Evolutionary conservation across 192 early-diverging fungal genomes (phyloP).

Genomic region (Rhizophagus clarus): DNA sequence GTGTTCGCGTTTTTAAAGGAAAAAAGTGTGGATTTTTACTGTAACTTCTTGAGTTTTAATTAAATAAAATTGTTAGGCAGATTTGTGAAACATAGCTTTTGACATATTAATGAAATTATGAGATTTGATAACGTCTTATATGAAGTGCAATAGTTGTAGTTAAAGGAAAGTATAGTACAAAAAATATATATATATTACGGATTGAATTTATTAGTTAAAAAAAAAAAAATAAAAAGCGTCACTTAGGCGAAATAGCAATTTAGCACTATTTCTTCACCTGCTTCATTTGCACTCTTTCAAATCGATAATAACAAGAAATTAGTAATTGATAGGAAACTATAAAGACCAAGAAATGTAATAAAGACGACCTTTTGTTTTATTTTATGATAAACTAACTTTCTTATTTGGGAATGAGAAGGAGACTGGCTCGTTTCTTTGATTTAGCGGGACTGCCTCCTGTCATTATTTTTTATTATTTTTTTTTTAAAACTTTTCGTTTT

Average conservation of each 20-base stretch:
- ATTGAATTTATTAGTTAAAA: neutral
- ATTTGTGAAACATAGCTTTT: no score
- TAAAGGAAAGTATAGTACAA: no score
- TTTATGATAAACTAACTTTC: no score
- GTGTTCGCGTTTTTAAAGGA: no score
- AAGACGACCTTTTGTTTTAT: neutral
- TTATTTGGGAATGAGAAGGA: conserved; percentile 29
- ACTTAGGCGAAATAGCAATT: neutral
- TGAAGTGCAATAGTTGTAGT: no score
- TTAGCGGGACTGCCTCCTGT: conserved; percentile 1
- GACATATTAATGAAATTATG: no score
- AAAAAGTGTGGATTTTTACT: no score
- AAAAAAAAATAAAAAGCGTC: neutral
- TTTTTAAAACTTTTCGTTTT: neutral
- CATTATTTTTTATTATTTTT: conserved; percentile 29
- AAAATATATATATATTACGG: no score
- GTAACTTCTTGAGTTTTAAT: no score
- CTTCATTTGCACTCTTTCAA: conserved; percentile 32
- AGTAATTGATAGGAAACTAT: neutral
- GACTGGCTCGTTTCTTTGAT: neutral
- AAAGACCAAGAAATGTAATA: neutral
- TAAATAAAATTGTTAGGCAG: no score
- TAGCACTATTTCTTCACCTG: conserved; percentile 14
- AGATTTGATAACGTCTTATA: no score
- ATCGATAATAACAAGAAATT: conserved; percentile 12